A percentile compares a stretch with the other conserved stretches of the same genome.
phyloP scores from a whole-genome alignment of 2,329 filamentous ascomycete species.

The Penicillium olsonii region DNA sequence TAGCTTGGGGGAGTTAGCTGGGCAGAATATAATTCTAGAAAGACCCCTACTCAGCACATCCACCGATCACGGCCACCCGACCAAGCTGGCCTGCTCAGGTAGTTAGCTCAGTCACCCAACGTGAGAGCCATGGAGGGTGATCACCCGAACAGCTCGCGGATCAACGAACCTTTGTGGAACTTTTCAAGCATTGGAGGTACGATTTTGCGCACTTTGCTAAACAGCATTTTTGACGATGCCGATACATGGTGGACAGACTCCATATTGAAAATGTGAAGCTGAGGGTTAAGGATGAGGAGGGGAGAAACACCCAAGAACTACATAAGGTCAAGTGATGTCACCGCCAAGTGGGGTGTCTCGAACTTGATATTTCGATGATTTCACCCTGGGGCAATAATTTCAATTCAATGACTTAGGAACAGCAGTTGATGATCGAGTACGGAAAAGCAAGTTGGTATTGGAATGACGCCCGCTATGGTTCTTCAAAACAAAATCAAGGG shows the following conservation, averaged over 20 bases:
- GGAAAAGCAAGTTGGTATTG: conserved; percentile 22
- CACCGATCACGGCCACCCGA: conserved; percentile 88
- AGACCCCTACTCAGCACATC: conserved; percentile 70
- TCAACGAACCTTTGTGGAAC: conserved; percentile 83
- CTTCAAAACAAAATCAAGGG: conserved; percentile 15
- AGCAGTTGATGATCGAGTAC: not conserved
- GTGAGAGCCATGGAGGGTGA: not conserved
- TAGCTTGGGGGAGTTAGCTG: conserved; percentile 55
- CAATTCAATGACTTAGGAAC: too few relatives aligned
- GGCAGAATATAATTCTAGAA: not conserved
- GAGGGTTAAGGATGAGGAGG: not conserved
- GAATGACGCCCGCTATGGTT: conserved; percentile 23
- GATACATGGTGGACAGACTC: conserved; percentile 54
- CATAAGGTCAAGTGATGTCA: conserved; percentile 35
- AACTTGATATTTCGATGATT: not conserved
- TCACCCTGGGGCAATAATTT: conserved; percentile 1
- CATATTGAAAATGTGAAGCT: conserved; percentile 23
- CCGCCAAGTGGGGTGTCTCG: conserved; percentile 31
- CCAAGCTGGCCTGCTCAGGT: conserved; percentile 74
- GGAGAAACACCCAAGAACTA: too few relatives aligned
- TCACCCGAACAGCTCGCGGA: not conserved
- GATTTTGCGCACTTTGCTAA: conserved; percentile 82
- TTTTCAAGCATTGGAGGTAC: conserved; percentile 92
- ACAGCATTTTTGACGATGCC: conserved; percentile 69
- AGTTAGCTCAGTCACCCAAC: conserved; percentile 1